Base-by-base conservation (phyloP, 345 rosid species). In the Eucalyptus erythrocorys region DNA sequence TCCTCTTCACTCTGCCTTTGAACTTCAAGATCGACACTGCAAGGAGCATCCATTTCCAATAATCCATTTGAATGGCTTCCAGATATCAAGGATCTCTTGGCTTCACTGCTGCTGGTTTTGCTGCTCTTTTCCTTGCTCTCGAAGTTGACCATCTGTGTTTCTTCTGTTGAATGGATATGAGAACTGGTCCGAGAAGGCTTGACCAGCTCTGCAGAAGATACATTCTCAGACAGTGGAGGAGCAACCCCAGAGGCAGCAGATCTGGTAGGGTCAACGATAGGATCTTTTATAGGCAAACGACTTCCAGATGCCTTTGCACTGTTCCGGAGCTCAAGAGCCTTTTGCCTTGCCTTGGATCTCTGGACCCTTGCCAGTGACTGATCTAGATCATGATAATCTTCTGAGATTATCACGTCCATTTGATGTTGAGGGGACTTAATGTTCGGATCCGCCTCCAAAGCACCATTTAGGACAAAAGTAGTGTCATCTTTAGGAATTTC, bases 331-430 rank as follows among this genome's bases (percentile, higher is more conserved):
- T 93, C 93, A 51, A 86, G 11, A 48, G 61, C 87, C 87, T 14
- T 91, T 90, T 97, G 97, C 92, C 99, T 95, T 37, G 96, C 94
- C 90, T 90, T 95, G 34, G 98, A 95, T 90, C 97, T 96, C 88
- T 94, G 95, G 92, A 95, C 90, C 88, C 91, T 97, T 49, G 93
- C 94, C 90, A 94, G 89, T 59, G 99, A 93, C 87, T 89, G 89
- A 87, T 89, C 89, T 57, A 91, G 91, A 84, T 92, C 93, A 64
- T 90, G 89, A 88, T 86, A 68, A 89, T 86, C 61, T 87, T 87
- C 92, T 47, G 91, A 90, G 57, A 88, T 88, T 85, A 85, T 88
- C 87, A 90, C 90, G 53, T 92, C 91, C 88, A 84, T 91, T 88
- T 91, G 91, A 92, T 90, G 89, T 86, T 86, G 90, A 13, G 94